Base-by-base conservation (phyloP, 345 rosid species). In the Barbarea vulgaris region DNA sequence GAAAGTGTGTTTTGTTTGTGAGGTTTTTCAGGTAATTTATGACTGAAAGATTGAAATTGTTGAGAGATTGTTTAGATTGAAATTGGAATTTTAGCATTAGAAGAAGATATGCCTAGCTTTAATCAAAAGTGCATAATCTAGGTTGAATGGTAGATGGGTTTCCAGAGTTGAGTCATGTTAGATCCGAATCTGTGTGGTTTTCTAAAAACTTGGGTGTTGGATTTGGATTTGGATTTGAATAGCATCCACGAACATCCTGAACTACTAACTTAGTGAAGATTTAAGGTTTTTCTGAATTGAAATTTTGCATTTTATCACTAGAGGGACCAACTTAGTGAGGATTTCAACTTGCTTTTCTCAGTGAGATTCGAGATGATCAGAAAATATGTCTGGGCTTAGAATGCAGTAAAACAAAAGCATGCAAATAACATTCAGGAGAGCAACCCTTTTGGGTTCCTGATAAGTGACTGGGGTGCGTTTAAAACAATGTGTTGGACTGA, bases 141-240 rank as follows among this genome's bases (percentile, higher is more conserved):
- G 18, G 42, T 57, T 69, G 18, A 66, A 66, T 41, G 39, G 51
- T 37, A 6, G 15, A 66, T 72, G 73, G 76, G 72, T 77, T 77
- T 71, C 67, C 51, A 70, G 80, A 77, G 27, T 70, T 64, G 60
- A 36, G 53, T 55, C 54, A 14, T 2, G 31, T 66, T 72, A 77
- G 73, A 72, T 78, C 81, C 14, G 28, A 50, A 56, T 51, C 9
- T 50, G 31, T 58, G 56, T 42, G 56, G 18, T 58, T 77, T 58
- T 57, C 59, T 34, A 25, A 53, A 24, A 53, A 24, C 41, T 25
- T 70, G 67, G 70, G 11, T 54, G 39, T 14, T 69, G 41, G 51
- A 46, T 54, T 70, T 13, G 44, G 75, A 60, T 71, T 41, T 67
- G 46, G 75, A 61, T 72, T 44, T 67, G 15, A 64, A 55, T 37